Evolutionary conservation across 2,329 filamentous ascomycete species (phyloP).

Genomic region (Fusarium albosuccineum): DNA sequence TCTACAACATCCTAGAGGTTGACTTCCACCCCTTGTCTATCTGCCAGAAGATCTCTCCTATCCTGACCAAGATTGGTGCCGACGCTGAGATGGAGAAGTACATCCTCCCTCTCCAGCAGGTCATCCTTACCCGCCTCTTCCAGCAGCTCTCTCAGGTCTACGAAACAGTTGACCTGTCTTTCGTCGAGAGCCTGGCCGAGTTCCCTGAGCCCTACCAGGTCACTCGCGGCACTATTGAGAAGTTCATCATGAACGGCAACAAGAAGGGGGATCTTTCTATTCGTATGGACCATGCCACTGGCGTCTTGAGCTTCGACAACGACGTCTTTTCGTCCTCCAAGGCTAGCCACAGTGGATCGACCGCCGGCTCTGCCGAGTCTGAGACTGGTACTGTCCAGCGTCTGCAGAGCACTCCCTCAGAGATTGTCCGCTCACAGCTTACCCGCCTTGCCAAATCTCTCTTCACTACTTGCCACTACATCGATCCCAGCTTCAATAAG

Average conservation of each 20-base stretch:
- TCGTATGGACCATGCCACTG: constrained; percentile 94
- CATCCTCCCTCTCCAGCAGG: constrained; percentile 94
- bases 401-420: constrained; percentile 95
- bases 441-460: constrained; percentile 91
- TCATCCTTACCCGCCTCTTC: constrained; percentile 97
- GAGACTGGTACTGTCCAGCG: constrained; percentile 90
- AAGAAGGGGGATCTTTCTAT: constrained; percentile 99
- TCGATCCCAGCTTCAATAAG: constrained; percentile 90
- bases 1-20: constrained; percentile 99
- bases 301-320: constrained; percentile 95
- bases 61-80: constrained; percentile 90
- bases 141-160: constrained; percentile 99
- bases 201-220: constrained; percentile 99
- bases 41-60: constrained; percentile 98
- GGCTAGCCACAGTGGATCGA: constrained; percentile 86
- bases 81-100: constrained; percentile 98
- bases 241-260: constrained; percentile 99
- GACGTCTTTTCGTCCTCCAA: constrained; percentile 98
- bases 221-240: constrained; percentile 90
- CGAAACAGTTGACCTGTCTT: constrained; percentile 94
- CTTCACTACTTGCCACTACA: constrained; percentile 94
- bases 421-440: constrained; percentile 96
- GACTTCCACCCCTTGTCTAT: constrained; percentile 99
- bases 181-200: constrained; percentile 92
- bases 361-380: constrained; percentile 86